Conservation (phyloP, 2,329 filamentous ascomycete genomes). For the Harringtonia aguacate region DNA sequence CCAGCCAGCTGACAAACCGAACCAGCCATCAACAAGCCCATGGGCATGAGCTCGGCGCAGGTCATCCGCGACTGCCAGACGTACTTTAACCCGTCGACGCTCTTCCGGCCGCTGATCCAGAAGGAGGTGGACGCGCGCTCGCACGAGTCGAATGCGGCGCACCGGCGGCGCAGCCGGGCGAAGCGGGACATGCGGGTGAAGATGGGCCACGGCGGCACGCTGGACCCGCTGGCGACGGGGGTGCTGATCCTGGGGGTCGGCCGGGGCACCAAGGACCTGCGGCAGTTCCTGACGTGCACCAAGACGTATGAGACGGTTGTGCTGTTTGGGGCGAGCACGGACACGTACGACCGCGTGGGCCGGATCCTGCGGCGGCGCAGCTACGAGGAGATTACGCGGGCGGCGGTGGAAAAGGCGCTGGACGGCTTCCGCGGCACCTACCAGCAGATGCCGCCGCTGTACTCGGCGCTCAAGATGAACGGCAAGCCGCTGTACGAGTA, state of each 20-base stretch:
- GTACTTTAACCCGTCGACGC: constrained; percentile 68
- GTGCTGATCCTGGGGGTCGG: constrained; percentile 85
- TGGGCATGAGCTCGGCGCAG: constrained; percentile 77
- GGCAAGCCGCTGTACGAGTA: constrained; percentile 96
- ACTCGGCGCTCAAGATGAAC: constrained; percentile 84
- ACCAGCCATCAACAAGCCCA: constrained; percentile 84
- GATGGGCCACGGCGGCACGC: constrained; percentile 89
- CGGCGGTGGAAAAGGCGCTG: constrained; percentile 67
- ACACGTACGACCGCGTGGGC: constrained; percentile 81
- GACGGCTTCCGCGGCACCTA: constrained; percentile 69
- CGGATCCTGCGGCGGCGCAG: constrained; percentile 66
- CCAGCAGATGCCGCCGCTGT: constrained; percentile 84
- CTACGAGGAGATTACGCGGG: constrained; percentile 72
- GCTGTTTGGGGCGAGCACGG: constrained; percentile 83
- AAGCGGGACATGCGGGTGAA: constrained; percentile 65
- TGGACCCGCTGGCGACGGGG: constrained; percentile 89
- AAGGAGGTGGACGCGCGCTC: constrained; percentile 43
- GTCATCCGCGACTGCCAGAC: constrained; percentile 80
- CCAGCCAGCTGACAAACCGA: not conserved
- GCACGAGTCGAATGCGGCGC: constrained; percentile 44
- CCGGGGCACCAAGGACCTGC: constrained; percentile 72
- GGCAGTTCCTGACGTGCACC: constrained; percentile 72
- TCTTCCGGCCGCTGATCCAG: constrained; percentile 65
- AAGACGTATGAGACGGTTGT: constrained; percentile 89
- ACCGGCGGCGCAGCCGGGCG: constrained; percentile 46